A percentile compares a stretch with the other conserved stretches of the same genome.
Evolutionary conservation across 129 eudicot genomes (phyloP).

Genomic region (sunflower (Helianthus annuus)): DNA sequence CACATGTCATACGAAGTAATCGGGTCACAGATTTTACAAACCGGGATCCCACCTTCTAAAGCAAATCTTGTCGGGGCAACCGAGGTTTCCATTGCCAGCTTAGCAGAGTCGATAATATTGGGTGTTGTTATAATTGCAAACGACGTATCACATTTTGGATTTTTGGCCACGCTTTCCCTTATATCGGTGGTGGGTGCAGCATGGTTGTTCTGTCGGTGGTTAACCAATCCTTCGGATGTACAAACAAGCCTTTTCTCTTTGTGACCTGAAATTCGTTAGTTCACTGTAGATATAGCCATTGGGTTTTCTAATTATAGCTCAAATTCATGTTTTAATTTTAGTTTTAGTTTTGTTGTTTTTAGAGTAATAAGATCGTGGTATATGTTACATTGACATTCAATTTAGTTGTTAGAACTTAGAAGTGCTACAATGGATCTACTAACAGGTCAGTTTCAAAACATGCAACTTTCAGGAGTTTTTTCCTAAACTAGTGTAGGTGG

Average conservation of each 20-base stretch:
- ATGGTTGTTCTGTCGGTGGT: constrained; percentile 81
- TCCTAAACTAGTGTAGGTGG: no score
- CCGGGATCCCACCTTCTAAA: constrained; percentile 92
- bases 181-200: constrained; percentile 89
- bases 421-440: constrained; percentile 13
- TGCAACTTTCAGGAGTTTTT: not conserved
- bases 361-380: not conserved
- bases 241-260: constrained; percentile 68
- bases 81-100: constrained; percentile 92
- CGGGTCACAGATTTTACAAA: constrained; percentile 94
- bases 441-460: not conserved
- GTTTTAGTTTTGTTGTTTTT: constrained; percentile 36
- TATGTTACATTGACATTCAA: constrained; percentile 15
- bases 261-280: constrained; percentile 37
- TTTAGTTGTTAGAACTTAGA: constrained; percentile 12
- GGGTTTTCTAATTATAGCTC: constrained; percentile 25
- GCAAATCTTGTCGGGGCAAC: constrained; percentile 96
- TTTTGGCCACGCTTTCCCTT: constrained; percentile 77
- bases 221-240: constrained; percentile 69
- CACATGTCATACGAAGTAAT: constrained; percentile 94
- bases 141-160: constrained; percentile 87
- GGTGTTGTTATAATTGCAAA: constrained; percentile 93
- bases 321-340: constrained; percentile 20
- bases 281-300: constrained; percentile 33
- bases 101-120: constrained; percentile 84